phyloP scores from a whole-genome alignment of 306 rosid genomes.

The Dalbergia oliveri region DNA sequence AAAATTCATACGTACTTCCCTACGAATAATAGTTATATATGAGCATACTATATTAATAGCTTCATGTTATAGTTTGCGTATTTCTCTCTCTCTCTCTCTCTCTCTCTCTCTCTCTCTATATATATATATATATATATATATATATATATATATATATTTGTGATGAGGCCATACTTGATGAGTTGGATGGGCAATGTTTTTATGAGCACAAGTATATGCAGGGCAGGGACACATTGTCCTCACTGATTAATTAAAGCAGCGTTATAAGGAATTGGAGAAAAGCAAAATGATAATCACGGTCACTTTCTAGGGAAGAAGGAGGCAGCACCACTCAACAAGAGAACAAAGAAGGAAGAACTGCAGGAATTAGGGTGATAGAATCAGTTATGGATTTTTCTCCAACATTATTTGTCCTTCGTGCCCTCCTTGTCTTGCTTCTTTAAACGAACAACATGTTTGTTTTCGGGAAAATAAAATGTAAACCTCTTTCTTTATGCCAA shows the following conservation, averaged over 20 bases:
- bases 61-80: neutral
- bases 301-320: slow-evolving; percentile 29
- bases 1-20: too few species aligned
- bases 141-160: slow-evolving; percentile 27
- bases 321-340: slow-evolving; percentile 14
- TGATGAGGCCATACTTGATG: slow-evolving; percentile 3
- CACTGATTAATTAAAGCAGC: neutral
- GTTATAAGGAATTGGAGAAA: slow-evolving; percentile 10
- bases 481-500: neutral
- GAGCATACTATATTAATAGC: neutral
- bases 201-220: slow-evolving; percentile 36
- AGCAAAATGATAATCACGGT: slow-evolving; percentile 19
- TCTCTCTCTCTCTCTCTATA: too few species aligned
- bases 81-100: too few species aligned
- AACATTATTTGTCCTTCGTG: slow-evolving; percentile 16
- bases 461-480: neutral
- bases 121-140: too few species aligned
- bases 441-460: neutral
- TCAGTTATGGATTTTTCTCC: slow-evolving; percentile 25
- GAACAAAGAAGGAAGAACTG: slow-evolving; percentile 1
- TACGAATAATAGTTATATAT: too few species aligned
- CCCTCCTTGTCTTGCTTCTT: slow-evolving; percentile 21
- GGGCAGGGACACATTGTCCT: slow-evolving; percentile 47
- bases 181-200: slow-evolving; percentile 24
- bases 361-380: slow-evolving; percentile 5